Percentiles rank a stretch among this genome's conserved stretches.
These are phyloP conservation scores for Aspergillus incahuasiensis DNA, from an alignment of 495 filamentous ascomycete genomes.

Conservation along the genomic window DNA sequence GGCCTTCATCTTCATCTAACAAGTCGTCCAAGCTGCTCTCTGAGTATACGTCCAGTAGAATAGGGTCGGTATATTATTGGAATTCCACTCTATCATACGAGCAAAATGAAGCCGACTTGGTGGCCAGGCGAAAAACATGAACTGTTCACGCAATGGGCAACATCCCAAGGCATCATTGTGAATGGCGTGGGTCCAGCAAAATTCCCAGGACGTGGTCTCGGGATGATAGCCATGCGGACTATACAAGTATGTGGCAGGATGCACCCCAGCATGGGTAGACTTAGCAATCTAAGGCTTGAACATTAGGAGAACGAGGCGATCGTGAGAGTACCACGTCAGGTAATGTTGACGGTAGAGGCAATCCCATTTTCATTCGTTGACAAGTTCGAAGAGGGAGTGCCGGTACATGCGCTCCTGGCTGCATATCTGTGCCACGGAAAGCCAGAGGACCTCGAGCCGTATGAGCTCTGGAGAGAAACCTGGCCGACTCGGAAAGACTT, in stretches of 20 bases:
- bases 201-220: constrained; percentile 66
- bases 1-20: neutral
- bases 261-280: neutral
- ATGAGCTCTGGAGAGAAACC: constrained; percentile 59
- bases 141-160: constrained; percentile 60
- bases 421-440: constrained; percentile 55
- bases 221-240: constrained; percentile 62
- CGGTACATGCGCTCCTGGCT: constrained; percentile 67
- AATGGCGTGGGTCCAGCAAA: constrained; percentile 54
- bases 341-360: constrained; percentile 57
- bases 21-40: neutral
- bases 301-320: constrained; percentile 49
- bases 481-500: constrained; percentile 62
- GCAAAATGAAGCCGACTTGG: constrained; percentile 31
- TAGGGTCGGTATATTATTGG: neutral
- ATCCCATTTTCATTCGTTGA: constrained; percentile 46
- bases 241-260: constrained; percentile 50
- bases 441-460: constrained; percentile 28
- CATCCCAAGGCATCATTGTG: constrained; percentile 50
- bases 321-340: constrained; percentile 57
- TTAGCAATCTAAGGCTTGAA: neutral
- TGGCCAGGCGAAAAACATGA: constrained; percentile 44
- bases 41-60: neutral
- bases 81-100: neutral
- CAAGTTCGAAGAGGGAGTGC: constrained; percentile 46